A percentile compares a stretch with the other conserved stretches of the same genome.
Conservation (phyloP, 2,329 filamentous ascomycete species). For the Cercospora janseana region DNA sequence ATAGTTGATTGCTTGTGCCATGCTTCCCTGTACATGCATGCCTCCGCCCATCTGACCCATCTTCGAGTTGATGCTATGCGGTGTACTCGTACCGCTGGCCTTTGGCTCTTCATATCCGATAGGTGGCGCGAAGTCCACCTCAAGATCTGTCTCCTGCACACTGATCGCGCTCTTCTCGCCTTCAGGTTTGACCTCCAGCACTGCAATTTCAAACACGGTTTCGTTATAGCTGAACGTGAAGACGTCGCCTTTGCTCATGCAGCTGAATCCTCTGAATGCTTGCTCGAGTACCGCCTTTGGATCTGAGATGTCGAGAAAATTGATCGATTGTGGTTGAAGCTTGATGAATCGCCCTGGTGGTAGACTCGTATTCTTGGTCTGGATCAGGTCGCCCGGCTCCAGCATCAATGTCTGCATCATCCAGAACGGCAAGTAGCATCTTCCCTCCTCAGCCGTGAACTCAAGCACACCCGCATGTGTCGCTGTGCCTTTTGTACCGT, state of each 20-base stretch:
- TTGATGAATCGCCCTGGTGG: conserved; percentile 91
- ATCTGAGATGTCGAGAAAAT: conserved; percentile 94
- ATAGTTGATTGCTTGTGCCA: conserved; percentile 99
- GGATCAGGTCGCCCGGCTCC: conserved; percentile 89
- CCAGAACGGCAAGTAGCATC: conserved; percentile 95
- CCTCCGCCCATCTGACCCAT: conserved; percentile 65
- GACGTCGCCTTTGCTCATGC: conserved; percentile 86
- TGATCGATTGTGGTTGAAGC: conserved; percentile 87
- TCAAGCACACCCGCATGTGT: conserved; percentile 95
- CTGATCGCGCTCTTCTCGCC: conserved; percentile 80
- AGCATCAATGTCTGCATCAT: conserved; percentile 90
- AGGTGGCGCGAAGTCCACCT: conserved; percentile 91
- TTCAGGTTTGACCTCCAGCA: conserved; percentile 88
- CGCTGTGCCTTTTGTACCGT: conserved; percentile 73
- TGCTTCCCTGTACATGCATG: conserved; percentile 81
- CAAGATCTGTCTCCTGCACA: conserved; percentile 93
- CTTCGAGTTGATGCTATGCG: conserved; percentile 57
- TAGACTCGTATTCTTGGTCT: conserved; percentile 91
- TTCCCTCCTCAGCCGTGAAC: conserved; percentile 95
- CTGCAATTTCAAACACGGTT: conserved; percentile 85
- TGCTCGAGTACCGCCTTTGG: conserved; percentile 96
- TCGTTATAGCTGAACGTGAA: conserved; percentile 98
- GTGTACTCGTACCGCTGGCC: conserved; percentile 80
- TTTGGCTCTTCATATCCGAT: conserved; percentile 90
- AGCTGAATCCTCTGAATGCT: conserved; percentile 92